These are phyloP conservation scores for Saccharomycopsis sp. DNA, from an alignment of 805 yeast genomes.

Conservation along the genomic window DNA sequence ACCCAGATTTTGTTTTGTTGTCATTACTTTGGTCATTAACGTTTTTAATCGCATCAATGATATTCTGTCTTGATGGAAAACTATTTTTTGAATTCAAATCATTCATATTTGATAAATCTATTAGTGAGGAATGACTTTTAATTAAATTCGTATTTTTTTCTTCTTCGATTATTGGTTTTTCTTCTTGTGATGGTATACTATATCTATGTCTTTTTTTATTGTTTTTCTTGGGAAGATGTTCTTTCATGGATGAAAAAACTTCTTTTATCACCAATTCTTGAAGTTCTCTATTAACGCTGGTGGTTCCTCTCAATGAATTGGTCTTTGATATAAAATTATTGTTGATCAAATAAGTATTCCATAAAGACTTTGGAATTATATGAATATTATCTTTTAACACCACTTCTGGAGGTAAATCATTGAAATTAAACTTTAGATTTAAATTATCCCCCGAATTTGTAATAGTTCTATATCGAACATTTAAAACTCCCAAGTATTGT, in stretches of 20 bases:
- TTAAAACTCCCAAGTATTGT: slow-evolving; percentile 83
- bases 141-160: background rate
- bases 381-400: slow-evolving; percentile 85
- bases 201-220: slow-evolving; percentile 3
- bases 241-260: slow-evolving; percentile 49
- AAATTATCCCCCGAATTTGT: background rate
- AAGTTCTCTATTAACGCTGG: slow-evolving; percentile 58
- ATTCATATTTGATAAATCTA: slow-evolving; percentile 20
- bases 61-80: slow-evolving; percentile 14
- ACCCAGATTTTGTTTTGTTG: background rate
- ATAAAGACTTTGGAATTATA: slow-evolving; percentile 74
- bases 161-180: background rate
- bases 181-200: background rate
- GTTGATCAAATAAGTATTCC: slow-evolving; percentile 44
- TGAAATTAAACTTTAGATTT: background rate
- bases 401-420: slow-evolving; percentile 58
- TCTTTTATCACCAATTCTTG: slow-evolving; percentile 64
- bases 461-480: slow-evolving; percentile 64
- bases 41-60: slow-evolving; percentile 15
- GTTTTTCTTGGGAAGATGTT: slow-evolving; percentile 23
- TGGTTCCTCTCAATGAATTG: slow-evolving; percentile 34
- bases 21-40: background rate
- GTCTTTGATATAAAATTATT: background rate
- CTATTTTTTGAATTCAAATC: slow-evolving; percentile 4
- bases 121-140: slow-evolving; percentile 21